Conservation (phyloP, 192 early-diverging fungal genomes). For the Phycomyces nitens region DNA sequence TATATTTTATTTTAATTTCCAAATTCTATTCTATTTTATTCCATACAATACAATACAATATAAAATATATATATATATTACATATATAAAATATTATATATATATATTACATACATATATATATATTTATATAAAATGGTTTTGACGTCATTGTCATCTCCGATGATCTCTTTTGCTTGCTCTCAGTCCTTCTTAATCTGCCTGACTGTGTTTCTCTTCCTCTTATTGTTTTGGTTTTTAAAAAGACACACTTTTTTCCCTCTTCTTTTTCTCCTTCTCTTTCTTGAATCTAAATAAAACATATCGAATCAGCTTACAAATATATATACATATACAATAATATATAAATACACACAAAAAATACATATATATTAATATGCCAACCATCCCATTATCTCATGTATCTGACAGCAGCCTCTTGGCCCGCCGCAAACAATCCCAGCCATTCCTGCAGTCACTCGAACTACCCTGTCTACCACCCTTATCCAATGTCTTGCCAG, state of each 20-base stretch:
- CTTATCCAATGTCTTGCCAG: constrained; percentile 9
- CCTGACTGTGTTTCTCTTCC: neutral
- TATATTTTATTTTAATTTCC: too few species aligned
- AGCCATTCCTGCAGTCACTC: constrained; percentile 9
- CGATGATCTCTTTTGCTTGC: neutral
- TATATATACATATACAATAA: too few species aligned
- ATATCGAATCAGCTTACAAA: too few species aligned
- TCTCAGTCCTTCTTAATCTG: neutral
- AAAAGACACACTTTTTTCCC: constrained; percentile 1
- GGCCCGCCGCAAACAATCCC: constrained; percentile 6
- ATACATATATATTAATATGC: constrained; percentile 1
- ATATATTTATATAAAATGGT: neutral
- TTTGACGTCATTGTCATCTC: neutral
- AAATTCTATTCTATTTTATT: too few species aligned
- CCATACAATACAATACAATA: too few species aligned
- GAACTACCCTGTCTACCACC: constrained; percentile 12
- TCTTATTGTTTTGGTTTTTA: too few species aligned
- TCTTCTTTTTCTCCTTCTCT: neutral
- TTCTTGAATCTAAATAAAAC: neutral
- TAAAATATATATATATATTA: neutral
- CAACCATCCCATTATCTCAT: neutral
- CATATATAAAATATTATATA: neutral
- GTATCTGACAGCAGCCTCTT: constrained; percentile 1
- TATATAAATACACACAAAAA: too few species aligned
- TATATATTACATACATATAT: neutral